phyloP scores from a whole-genome alignment of 2,329 filamentous ascomycete species.

The Sphaceloma murrayae region DNA sequence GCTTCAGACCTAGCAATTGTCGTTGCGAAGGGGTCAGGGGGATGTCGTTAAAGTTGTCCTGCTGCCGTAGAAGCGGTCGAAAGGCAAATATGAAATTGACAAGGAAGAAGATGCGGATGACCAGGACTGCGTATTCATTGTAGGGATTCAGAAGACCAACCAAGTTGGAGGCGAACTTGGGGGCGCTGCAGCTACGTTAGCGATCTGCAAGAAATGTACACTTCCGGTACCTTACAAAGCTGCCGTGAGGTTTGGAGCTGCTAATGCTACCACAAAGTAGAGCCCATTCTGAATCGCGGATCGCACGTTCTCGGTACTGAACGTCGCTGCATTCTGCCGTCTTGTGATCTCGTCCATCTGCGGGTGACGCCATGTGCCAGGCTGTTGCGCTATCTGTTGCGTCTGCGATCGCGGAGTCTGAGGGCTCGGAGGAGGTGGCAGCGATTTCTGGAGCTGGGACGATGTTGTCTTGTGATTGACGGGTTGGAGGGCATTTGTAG shows the following conservation, averaged over 20 bases:
- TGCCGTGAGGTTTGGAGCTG: conserved; percentile 28
- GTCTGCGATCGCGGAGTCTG: conserved; percentile 6
- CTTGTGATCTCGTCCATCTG: conserved; percentile 76
- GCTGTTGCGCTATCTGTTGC: conserved; percentile 17
- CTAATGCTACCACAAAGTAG: conserved; percentile 44
- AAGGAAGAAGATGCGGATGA: conserved; percentile 45
- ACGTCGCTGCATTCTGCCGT: conserved; percentile 67
- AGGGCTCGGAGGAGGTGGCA: background rate
- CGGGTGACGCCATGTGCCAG: conserved; percentile 83
- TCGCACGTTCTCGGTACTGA: conserved; percentile 66
- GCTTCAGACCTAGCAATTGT: conserved; percentile 68
- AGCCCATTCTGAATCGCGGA: conserved; percentile 58
- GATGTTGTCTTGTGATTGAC: conserved; percentile 2
- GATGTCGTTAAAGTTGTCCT: conserved; percentile 78
- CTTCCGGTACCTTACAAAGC: conserved; percentile 14
- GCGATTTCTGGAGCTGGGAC: background rate
- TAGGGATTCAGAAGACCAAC: conserved; percentile 27
- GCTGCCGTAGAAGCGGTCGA: conserved; percentile 59
- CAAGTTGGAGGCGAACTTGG: conserved; percentile 18
- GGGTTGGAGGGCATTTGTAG: conserved; percentile 9
- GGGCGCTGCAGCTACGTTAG: conserved; percentile 25
- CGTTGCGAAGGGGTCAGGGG: conserved; percentile 84
- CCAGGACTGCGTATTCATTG: conserved; percentile 35
- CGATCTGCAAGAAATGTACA: background rate
- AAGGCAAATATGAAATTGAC: conserved; percentile 61